Base-by-base conservation (phyloP, 441 rosid genomes). In the Syzygium syzygioides region DNA sequence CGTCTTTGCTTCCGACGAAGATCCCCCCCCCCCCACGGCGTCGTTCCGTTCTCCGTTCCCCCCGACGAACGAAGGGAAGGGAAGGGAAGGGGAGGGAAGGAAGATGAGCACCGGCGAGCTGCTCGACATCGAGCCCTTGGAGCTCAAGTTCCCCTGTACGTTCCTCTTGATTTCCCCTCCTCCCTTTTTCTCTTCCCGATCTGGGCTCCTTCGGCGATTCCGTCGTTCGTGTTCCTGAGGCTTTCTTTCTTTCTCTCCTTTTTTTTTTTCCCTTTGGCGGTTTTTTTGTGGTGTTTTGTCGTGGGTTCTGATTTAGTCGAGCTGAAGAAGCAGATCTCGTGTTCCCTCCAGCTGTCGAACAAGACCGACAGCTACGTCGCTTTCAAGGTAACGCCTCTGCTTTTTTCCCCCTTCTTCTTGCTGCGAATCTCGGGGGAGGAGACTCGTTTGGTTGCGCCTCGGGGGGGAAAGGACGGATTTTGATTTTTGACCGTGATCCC, bases 311-410 rank as follows among this genome's bases (percentile, higher is more conserved):
- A 86, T 91, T 91, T 87, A 95, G 98, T 96, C 91, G 97, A 96
- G 92, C 92, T 96, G 93, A 94, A 92, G 97, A 96, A 95, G 94
- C 98, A 95, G 98, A 96, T 96, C 96, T 95, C 96, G 53, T 96
- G 95, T 91, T 94, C 96, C 57, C 96, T 96, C 88, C 96, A 93
- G 87, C 88, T 96, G 90, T 94, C 93, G 48, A 96, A 96, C 90
- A 93, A 88, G 90, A 95, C 96, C 55, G 96, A 95, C 87, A 93
- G 50, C 90, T 91, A 93, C 94, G 96, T 94, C 7, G 96, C 96
- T 89, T 94, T 95, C 94, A 95, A 95, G 96, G 96, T 94, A 76
- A 76, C 32, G 18, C 17, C 55, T 53, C 87, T 83, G 19, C 4
- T 6, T 11, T 41, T 26, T 23, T 23, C 50, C 1, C 41, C 50